Evolutionary conservation across 1,284 basidiomycete species (phyloP).

Genomic region (Heliocybe sulcata): DNA sequence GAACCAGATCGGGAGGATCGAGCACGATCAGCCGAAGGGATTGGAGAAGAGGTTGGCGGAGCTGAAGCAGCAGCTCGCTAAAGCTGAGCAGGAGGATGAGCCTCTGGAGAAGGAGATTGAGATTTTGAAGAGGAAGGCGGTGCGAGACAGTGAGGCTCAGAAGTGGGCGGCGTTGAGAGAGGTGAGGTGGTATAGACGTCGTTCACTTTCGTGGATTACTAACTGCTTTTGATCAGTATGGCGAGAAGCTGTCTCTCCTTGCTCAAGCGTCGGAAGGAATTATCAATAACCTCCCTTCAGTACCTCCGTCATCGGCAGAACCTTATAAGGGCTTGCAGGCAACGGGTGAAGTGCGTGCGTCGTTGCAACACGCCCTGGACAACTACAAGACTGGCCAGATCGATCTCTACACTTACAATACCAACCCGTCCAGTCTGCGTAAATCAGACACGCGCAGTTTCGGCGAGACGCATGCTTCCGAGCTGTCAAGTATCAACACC

Average conservation of each 20-base stretch:
- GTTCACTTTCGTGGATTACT: slow-evolving; percentile 4
- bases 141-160: slow-evolving; percentile 60
- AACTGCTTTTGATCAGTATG: slow-evolving; percentile 38
- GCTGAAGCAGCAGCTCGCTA: slow-evolving; percentile 54
- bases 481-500: slow-evolving; percentile 51
- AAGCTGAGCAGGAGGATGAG: slow-evolving; percentile 57
- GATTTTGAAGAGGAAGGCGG: slow-evolving; percentile 63
- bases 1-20: slow-evolving; percentile 54
- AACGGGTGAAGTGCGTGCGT: slow-evolving; percentile 62
- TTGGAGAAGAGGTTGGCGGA: slow-evolving; percentile 57
- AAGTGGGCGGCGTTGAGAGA: slow-evolving; percentile 77
- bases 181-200: slow-evolving; percentile 30
- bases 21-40: slow-evolving; percentile 54
- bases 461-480: slow-evolving; percentile 70
- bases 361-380: slow-evolving; percentile 71
- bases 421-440: slow-evolving; percentile 43
- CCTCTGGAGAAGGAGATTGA: slow-evolving; percentile 59
- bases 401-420: slow-evolving; percentile 35
- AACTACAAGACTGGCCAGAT: slow-evolving; percentile 63
- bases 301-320: slow-evolving; percentile 46
- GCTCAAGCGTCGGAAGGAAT: slow-evolving; percentile 61
- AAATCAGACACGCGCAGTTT: slow-evolving; percentile 72
- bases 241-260: slow-evolving; percentile 67
- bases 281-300: slow-evolving; percentile 47
- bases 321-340: slow-evolving; percentile 55